Base-by-base conservation (phyloP, 306 rosid genomes). In the Echinosophora koreensis region DNA sequence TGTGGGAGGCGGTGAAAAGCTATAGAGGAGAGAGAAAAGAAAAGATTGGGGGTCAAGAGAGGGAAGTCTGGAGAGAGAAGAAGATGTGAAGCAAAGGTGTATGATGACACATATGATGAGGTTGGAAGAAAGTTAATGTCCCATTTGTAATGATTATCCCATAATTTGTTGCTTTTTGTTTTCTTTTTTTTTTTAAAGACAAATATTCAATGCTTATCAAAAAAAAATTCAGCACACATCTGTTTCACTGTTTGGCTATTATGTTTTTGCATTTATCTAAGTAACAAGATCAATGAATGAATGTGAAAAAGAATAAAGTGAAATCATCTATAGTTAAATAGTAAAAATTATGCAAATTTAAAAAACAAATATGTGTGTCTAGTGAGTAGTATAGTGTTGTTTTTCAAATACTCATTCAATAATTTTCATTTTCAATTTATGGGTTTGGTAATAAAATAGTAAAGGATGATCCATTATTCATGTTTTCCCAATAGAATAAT, bases 81-180 rank as follows among this genome's bases (percentile, higher is more conserved):
- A 28, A 6, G 32, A 44, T 8, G 71, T 61, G 78, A 71, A 71
- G 66, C 63, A 85, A 57, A 80, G 86, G 86, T 90, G 90, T 81
- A 87, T 81, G 86, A 90, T 90, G 96, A 83, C 92, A 87, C 89
- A 83, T 84, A 90, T 87, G 86, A 88, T 88, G 88, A 86, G 89
- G 76, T 69, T 57, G 39, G 79, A 74, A 78, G 80, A 88, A 76
- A 85, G 91, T 70, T 83, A 59, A 62, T 47, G 67, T 69, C 71
- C 74, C 76, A 79, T 88, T 83, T 71, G 83, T 86, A 85, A 90
- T 88, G 86, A 90, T 88, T 88, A 87, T 87, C 88, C 84, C 89
- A 88, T 90, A 84, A 90, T 90, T 89, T 84, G 87, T 54, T 78
- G 68, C 86, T 41, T 74, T 85, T 81, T 57, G 71, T 81, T 82